phyloP scores from a whole-genome alignment of 1,139 yeast genomes.

The Hyphopichia wangnamkhiaoensis region DNA sequence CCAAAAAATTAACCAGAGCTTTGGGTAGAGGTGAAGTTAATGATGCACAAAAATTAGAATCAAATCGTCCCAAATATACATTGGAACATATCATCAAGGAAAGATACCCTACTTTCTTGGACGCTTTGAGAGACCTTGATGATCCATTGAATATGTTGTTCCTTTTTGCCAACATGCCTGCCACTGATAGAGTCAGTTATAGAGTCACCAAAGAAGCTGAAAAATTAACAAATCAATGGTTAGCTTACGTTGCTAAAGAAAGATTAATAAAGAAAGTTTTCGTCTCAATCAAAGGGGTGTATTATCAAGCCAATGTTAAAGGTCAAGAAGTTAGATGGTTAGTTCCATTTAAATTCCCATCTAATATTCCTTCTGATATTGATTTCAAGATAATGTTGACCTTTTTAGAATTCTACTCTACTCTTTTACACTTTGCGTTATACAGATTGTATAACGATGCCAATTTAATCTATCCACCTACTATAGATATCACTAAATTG shows the following conservation, averaged over 20 bases:
- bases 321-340: conserved; percentile 97
- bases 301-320: conserved; percentile 84
- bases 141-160: conserved; percentile 96
- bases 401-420: conserved; percentile 92
- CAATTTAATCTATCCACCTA: conserved; percentile 89
- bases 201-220: conserved; percentile 85
- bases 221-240: conserved; percentile 88
- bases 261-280: conserved; percentile 82
- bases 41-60: conserved; percentile 84
- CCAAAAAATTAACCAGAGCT: conserved; percentile 86
- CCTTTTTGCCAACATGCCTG: conserved; percentile 91
- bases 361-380: conserved; percentile 88
- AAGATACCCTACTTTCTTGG: conserved; percentile 91
- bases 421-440: conserved; percentile 82
- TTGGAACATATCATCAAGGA: conserved; percentile 91
- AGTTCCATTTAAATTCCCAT: conserved; percentile 96
- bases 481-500: conserved; percentile 66
- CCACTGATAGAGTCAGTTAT: conserved; percentile 79
- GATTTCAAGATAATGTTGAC: conserved; percentile 98
- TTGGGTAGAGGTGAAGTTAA: conserved; percentile 89
- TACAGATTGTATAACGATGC: conserved; percentile 83
- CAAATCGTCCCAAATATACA: conserved; percentile 78
- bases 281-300: conserved; percentile 96
- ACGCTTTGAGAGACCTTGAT: conserved; percentile 89
- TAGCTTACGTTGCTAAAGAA: conserved; percentile 88